These are phyloP conservation scores for Didymella lethalis DNA, from an alignment of 2,329 filamentous ascomycete genomes.

Conservation along the genomic window DNA sequence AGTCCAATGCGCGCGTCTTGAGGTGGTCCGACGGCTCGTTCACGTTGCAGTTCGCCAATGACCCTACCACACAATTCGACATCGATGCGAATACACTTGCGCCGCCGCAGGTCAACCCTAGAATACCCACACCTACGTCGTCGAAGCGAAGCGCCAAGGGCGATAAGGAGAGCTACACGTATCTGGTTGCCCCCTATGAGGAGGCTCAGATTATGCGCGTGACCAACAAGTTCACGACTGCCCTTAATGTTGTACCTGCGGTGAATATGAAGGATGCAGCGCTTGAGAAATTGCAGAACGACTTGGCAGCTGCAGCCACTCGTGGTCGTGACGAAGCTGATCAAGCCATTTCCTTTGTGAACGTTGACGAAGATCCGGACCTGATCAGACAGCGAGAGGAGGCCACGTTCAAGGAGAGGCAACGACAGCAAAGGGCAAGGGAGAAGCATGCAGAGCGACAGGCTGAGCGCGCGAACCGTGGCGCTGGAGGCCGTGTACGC, in stretches of 20 bases:
- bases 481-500: slow-evolving; percentile 58
- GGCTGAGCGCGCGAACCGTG: slow-evolving; percentile 63
- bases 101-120: slow-evolving; percentile 61
- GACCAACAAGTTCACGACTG: slow-evolving; percentile 77
- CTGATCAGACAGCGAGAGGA: slow-evolving; percentile 77
- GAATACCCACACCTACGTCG: slow-evolving; percentile 58
- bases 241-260: slow-evolving; percentile 73
- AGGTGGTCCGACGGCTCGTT: slow-evolving; percentile 82
- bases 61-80: slow-evolving; percentile 74
- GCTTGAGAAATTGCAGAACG: slow-evolving; percentile 71
- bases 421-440: slow-evolving; percentile 67
- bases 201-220: slow-evolving; percentile 73
- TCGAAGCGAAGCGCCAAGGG: slow-evolving; percentile 30
- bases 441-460: slow-evolving; percentile 73
- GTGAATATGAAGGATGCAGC: slow-evolving; percentile 75
- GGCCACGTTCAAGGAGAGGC: slow-evolving; percentile 75
- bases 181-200: slow-evolving; percentile 75
- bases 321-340: slow-evolving; percentile 56
- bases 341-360: slow-evolving; percentile 69
- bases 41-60: slow-evolving; percentile 75
- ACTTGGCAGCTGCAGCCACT: slow-evolving; percentile 69
- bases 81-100: slow-evolving; percentile 74
- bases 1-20: slow-evolving; percentile 78
- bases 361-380: slow-evolving; percentile 76
- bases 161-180: slow-evolving; percentile 76